Evolutionary conservation across 805 yeast species (phyloP), one percentile per base, ranked within the genome.

Genomic region (Ogataea methylovora): DNA sequence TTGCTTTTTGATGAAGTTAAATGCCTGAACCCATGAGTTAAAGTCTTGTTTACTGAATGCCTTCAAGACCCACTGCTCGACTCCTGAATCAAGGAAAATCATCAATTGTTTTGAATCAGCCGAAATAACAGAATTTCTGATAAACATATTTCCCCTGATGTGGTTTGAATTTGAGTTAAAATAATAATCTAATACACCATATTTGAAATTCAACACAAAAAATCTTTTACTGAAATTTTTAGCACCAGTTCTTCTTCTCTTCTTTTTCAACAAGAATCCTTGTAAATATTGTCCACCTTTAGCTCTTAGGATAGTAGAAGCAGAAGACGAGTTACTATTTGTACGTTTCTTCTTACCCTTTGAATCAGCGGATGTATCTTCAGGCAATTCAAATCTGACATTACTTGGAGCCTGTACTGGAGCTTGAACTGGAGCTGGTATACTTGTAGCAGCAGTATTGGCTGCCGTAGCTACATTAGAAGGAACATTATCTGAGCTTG

Each of bases 31-130:
- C 98, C 98, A 92, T 5, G 73, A 66, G 24, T 76, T 71, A 70
- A 86, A 92, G 43, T 83, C 88, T 6, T 68, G 64, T 9, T 59
- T 57, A 37, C 67, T 75, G 30, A 67, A 60, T 0, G 97, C 84
- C 47, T 83, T 84, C 40, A 90, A 64, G 25, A 76, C 77, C 97
- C 97, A 90, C 8, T 84, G 78, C 54, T 90, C 97, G 76, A 90
- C 79, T 3, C 97, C 97, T 0, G 97, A 86, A 54, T 92, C 97
- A 38, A 92, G 71, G 30, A 81, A 77, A 28, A 92, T 77, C 48
- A 84, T 80, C 34, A 73, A 61, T 17, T 75, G 73, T 37, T 72
- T 71, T 18, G 74, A 67, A 46, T 80, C 80, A 0, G 94, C 95
- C 37, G 88, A 74, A 2, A 92, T 77, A n/a, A 83, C 83, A 3